These are phyloP conservation scores for Xylariaceae sp. DNA, from an alignment of 2,329 filamentous ascomycete species.

Conservation along the genomic window DNA sequence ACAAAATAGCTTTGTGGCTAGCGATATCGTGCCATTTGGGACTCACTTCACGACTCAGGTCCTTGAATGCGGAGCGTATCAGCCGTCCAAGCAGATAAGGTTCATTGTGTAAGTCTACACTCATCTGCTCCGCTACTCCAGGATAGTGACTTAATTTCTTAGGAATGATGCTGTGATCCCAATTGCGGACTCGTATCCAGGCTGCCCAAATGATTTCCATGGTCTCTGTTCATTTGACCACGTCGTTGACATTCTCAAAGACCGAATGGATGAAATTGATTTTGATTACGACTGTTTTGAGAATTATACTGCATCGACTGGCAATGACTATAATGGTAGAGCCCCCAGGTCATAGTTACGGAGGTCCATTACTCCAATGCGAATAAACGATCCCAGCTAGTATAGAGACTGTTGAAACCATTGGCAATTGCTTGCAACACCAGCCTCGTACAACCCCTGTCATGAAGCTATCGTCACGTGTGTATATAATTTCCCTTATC, in stretches of 20 bases:
- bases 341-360: constrained; percentile 36
- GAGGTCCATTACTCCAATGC: too few species aligned
- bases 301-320: constrained; percentile 36
- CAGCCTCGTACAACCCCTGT: too few species aligned
- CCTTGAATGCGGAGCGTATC: constrained; percentile 41
- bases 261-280: constrained; percentile 41
- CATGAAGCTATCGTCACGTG: too few species aligned
- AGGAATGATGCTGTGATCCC: constrained; percentile 45
- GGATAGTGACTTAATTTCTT: neutral
- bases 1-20: constrained; percentile 39
- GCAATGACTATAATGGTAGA: constrained; percentile 41
- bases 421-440: too few species aligned
- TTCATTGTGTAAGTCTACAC: constrained; percentile 40
- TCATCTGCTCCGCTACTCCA: neutral
- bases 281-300: constrained; percentile 42
- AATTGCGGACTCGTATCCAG: constrained; percentile 36
- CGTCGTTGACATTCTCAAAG: constrained; percentile 38
- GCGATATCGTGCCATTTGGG: constrained; percentile 42
- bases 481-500: too few species aligned
- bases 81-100: constrained; percentile 42
- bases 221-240: constrained; percentile 43
- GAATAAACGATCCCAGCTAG: too few species aligned
- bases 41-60: constrained; percentile 44
- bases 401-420: too few species aligned
- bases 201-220: constrained; percentile 35